Base-by-base conservation (phyloP, 768 basidiomycete genomes). In the Lactarius deliciosus region DNA sequence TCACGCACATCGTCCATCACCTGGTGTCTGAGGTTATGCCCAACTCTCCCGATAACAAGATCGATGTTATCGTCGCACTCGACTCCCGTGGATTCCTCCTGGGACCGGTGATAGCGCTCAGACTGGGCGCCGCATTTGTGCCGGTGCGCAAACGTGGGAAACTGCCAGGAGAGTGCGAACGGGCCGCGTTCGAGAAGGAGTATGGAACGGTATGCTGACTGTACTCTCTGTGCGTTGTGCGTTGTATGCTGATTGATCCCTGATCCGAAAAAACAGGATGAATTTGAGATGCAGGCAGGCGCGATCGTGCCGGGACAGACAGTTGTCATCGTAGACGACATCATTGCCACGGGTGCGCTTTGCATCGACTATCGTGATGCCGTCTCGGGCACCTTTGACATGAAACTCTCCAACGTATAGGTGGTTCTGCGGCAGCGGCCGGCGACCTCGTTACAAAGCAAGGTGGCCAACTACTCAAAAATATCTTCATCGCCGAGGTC, bases 11-110 rank as follows among this genome's bases (percentile, higher is more conserved):
- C 66, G 75, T 92, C 61, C 84, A 96, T 77, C 96, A 91, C 74
- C 79, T 98, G 74, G 88, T 88, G 61, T 92, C 92, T 30, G 79
- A 86, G 66, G 93, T 90, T 9, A 81, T 95, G 71, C 82, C 85
- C 25, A 79, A 79, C 57, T 80, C 85, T 16, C 79, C 84, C 3
- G 78, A 77, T 60, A 83, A 83, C 69, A 94, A 89, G 76, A 85
- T 96, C 71, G 96, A 99, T 76, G 91, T 92, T 61, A 83, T 99
- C 70, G 94, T 99, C 64, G 97, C 92, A 38, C 83, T 99, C 54
- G 97, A 99, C 76, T 96, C 96, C 28, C 84, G 97, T 63, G 97
- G 97, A 16, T 99, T 99, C 81, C 83, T 99, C 60, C 77, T 99
- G 11, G 97, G 96, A 1, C 97, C 97, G 1, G 85, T 94, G 70